Evolutionary conservation across 768 basidiomycete species (phyloP).

Genomic region (Macrocybe gigantea): DNA sequence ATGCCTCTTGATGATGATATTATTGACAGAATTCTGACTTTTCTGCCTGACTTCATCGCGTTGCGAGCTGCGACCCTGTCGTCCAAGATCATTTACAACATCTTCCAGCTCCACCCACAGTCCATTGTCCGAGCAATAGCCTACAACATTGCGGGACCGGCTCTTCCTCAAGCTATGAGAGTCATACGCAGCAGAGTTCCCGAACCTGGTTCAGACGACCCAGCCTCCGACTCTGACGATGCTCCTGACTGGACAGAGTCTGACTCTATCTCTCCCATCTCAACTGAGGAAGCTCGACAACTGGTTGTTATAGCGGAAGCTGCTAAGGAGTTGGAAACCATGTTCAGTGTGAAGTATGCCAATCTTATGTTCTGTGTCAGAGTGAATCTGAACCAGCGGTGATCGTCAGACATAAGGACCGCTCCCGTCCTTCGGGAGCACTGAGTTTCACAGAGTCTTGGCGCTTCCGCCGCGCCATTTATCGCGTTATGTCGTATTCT

Average conservation of each 20-base stretch:
- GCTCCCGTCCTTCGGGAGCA: conserved; percentile 19
- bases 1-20: conserved; percentile 23
- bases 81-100: conserved; percentile 22
- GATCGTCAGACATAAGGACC: conserved; percentile 28
- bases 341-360: conserved; percentile 32
- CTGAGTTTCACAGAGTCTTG: conserved; percentile 25
- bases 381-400: neutral
- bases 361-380: conserved; percentile 1
- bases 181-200: conserved; percentile 8
- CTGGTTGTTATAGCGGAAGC: conserved; percentile 18
- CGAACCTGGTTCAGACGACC: too few species aligned
- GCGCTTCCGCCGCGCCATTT: conserved; percentile 15
- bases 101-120: conserved; percentile 21
- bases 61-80: conserved; percentile 18
- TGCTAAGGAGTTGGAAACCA: conserved; percentile 24
- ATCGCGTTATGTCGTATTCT: conserved; percentile 11
- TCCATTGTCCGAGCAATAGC: conserved; percentile 24
- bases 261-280: conserved; percentile 12
- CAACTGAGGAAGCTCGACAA: conserved; percentile 12
- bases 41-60: conserved; percentile 20
- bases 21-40: conserved; percentile 20
- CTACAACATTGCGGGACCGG: conserved; percentile 20
- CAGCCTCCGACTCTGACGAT: neutral
- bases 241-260: conserved; percentile 6
- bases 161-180: conserved; percentile 23